A percentile compares a stretch with the other conserved stretches of the same genome.
Evolutionary conservation across 352 stramenopile genomes (phyloP).

Genomic region (Phytophthora multivora): DNA sequence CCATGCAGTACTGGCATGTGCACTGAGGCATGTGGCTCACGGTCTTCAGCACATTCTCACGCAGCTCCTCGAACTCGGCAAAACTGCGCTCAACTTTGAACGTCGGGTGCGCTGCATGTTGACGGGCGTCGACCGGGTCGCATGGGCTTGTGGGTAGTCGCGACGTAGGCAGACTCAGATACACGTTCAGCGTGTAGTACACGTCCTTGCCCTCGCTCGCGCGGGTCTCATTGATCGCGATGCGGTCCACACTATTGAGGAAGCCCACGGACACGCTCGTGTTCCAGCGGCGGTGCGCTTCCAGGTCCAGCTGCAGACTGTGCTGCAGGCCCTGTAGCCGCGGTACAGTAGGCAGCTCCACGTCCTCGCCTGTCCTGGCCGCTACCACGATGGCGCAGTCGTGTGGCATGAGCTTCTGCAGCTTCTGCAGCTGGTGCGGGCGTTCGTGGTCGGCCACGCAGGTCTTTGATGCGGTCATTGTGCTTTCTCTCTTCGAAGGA

Average conservation of each 20-base stretch:
- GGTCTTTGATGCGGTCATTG: conserved; percentile 18
- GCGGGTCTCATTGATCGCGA: conserved; percentile 46
- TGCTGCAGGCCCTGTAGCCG: conserved; percentile 27
- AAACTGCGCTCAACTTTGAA: conserved; percentile 57
- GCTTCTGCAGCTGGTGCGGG: conserved; percentile 20
- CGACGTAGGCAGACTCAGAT: conserved; percentile 38
- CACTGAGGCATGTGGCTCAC: conserved; percentile 42
- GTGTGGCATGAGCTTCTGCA: conserved; percentile 41
- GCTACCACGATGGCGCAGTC: conserved; percentile 34
- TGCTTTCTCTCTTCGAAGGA: conserved; percentile 2
- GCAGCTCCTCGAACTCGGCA: conserved; percentile 57
- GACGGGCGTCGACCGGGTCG: conserved; percentile 2
- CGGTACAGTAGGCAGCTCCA: conserved; percentile 19
- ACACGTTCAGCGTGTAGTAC: conserved; percentile 49
- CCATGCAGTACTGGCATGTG: conserved; percentile 43
- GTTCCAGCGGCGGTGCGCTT: conserved; percentile 44
- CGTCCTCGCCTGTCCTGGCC: conserved; percentile 13
- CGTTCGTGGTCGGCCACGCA: conserved; percentile 23
- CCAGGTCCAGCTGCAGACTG: conserved; percentile 32
- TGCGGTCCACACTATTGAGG: conserved; percentile 49
- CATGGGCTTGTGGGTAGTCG: conserved; percentile 33
- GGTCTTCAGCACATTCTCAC: conserved; percentile 39
- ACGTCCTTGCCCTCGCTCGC: conserved; percentile 28
- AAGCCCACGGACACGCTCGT: conserved; percentile 39
- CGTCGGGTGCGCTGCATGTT: conserved; percentile 20